Evolutionary conservation across 305 asterid genomes (phyloP).

Genomic region (Rubia balearica): DNA sequence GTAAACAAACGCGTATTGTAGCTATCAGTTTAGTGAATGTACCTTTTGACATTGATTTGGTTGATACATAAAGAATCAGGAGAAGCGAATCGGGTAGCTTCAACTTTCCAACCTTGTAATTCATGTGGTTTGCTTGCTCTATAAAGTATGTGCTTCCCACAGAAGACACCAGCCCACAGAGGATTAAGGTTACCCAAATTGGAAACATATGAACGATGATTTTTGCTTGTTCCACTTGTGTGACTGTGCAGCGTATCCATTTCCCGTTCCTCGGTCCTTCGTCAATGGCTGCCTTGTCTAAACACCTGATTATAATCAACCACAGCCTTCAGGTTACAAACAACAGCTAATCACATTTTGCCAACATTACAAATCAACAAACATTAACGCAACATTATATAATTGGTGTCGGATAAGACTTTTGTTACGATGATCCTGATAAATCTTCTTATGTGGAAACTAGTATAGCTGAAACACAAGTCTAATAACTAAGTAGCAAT

Average conservation of each 20-base stretch:
- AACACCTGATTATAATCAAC: conserved; percentile 1
- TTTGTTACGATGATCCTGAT: no score
- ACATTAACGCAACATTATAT: no score
- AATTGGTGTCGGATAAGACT: no score
- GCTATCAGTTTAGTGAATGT: no score
- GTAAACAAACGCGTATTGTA: no score
- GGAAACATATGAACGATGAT: conserved; percentile 28
- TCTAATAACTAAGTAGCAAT: no score
- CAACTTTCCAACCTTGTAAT: conserved; percentile 22
- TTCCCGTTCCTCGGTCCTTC: conserved; percentile 3
- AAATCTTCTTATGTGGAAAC: no score
- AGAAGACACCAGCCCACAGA: conserved; percentile 31
- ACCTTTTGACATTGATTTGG: not conserved
- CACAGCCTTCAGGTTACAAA: no score
- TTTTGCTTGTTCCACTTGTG: conserved; percentile 26
- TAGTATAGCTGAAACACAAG: no score
- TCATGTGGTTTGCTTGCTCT: conserved; percentile 42
- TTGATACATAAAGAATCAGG: conserved; percentile 12
- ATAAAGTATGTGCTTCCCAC: conserved; percentile 42
- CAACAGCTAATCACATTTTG: no score
- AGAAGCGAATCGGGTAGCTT: conserved; percentile 28
- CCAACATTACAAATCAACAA: no score
- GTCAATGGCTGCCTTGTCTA: conserved; percentile 22
- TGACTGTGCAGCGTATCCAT: conserved; percentile 21
- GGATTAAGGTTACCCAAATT: conserved; percentile 35